Base-by-base conservation (phyloP, 75 land plant species). In the Ceratopteris richardii region DNA sequence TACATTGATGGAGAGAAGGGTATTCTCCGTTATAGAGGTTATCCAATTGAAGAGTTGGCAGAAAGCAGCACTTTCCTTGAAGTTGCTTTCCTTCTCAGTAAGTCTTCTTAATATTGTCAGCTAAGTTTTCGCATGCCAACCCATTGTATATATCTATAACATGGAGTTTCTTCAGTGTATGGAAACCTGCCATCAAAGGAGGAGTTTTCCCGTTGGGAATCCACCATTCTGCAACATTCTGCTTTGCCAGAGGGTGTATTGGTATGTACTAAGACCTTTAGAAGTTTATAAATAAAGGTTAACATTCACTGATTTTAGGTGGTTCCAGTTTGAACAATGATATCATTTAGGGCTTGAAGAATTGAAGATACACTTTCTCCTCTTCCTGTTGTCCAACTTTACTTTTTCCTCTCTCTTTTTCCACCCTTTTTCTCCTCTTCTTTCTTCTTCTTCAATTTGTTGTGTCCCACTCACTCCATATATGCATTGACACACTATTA, bases 31-130 rank as follows among this genome's bases (percentile, higher is more conserved):
- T 63, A 63, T 29, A 50, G 65, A 28, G 65, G 65, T 7, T 63
- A 95, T 69, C 99, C 99, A 0, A 95, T 95, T 46, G 96, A 95
- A 66, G 99, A 90, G 57, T 73, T 95, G 57, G 99, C 99, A 39
- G 91, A 95, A 64, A 78, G 78, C 44, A 90, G 96, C 57, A 63
- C 50, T 20, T 63, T 20, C 18, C 30, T 28, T 29, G 65, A 63
- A 31, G 65, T 63, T 16, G 65, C 65, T 1, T 63, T 50, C 31
- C 54, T 63, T 7, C 28, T 63, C 17, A 63, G 65, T 63, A 63
- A 63, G 65, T 63, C 11, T 26, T 16, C 2, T 3, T 3, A 1
- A 4, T 4, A 29, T 1, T 29, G 2, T 22, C n/a, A 27, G 31
- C 27, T 16, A 27, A 22, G 9, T 11, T 9, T 29, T 3, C 24